These are phyloP conservation scores for Alternaria rosae DNA, from an alignment of 2,329 filamentous ascomycete species.

Conservation along the genomic window DNA sequence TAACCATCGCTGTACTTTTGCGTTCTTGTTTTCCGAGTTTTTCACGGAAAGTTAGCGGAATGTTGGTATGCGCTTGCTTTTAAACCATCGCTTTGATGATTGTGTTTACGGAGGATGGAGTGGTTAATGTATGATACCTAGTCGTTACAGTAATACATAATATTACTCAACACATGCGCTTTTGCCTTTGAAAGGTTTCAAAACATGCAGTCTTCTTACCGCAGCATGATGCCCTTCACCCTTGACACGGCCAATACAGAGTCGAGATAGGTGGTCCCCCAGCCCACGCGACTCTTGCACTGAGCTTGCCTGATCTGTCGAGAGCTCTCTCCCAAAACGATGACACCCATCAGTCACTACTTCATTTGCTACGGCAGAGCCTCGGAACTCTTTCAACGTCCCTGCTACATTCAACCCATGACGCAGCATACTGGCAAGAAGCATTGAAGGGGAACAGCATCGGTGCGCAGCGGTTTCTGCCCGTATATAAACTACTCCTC, in stretches of 20 bases:
- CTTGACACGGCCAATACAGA: background rate
- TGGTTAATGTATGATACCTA: slow-evolving; percentile 5
- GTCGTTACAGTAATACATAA: background rate
- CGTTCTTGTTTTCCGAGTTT: background rate
- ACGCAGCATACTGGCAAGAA: too few relatives aligned
- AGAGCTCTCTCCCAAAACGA: background rate
- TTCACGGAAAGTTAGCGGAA: background rate
- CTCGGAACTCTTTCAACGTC: too few relatives aligned
- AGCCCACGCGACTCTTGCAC: background rate
- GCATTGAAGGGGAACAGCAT: too few relatives aligned
- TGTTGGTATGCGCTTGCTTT: background rate
- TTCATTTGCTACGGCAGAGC: background rate
- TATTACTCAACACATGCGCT: background rate
- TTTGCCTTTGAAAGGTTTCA: accelerated
- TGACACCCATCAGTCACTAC: too few relatives aligned
- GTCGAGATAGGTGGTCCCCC: background rate
- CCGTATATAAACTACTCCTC: too few relatives aligned
- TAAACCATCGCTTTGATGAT: background rate
- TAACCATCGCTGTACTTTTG: background rate
- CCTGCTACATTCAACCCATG: too few relatives aligned
- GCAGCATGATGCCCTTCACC: background rate
- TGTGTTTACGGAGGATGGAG: background rate
- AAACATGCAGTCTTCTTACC: background rate
- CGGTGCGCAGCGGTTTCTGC: too few relatives aligned
- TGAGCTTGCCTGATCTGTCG: background rate